These are phyloP conservation scores for Scutellaria galericulata DNA, from an alignment of 257 asterid species.

Conservation along the genomic window DNA sequence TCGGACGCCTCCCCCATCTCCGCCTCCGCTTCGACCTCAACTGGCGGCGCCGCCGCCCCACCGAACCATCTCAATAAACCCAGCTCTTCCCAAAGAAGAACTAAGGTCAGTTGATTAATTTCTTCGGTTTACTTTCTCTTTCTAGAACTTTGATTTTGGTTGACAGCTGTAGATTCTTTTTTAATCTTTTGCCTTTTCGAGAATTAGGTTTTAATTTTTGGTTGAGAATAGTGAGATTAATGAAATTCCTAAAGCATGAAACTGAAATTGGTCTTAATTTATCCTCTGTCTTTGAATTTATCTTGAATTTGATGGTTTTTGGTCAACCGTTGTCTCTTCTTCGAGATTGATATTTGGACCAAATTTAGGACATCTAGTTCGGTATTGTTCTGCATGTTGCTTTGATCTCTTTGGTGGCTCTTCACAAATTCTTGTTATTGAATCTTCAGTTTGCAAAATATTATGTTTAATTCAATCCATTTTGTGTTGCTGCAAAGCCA, in stretches of 20 bases:
- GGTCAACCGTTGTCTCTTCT: neutral
- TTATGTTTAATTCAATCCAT: neutral
- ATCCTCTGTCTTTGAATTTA: neutral
- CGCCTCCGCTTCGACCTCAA: constrained; percentile 46
- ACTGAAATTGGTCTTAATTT: neutral
- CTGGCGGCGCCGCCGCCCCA: constrained; percentile 29
- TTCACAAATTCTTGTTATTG: neutral
- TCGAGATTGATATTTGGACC: neutral
- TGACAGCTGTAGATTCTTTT: neutral
- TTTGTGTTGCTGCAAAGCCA: neutral
- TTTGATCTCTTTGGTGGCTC: neutral
- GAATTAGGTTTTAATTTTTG: neutral
- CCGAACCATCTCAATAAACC: constrained; percentile 39
- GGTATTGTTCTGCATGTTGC: neutral
- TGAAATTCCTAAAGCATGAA: constrained; percentile 10
- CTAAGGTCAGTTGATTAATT: constrained; percentile 41
- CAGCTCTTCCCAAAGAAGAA: constrained; percentile 43
- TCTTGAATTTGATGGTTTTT: neutral
- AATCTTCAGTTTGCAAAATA: neutral
- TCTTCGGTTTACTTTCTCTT: neutral
- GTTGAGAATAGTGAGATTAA: neutral
- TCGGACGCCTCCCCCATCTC: constrained; percentile 44
- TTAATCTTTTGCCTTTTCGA: neutral
- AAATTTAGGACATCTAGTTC: constrained; percentile 12
- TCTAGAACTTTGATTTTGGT: neutral